Evolutionary conservation across 1,284 basidiomycete species (phyloP).

Genomic region (Rhodotorula sp.): DNA sequence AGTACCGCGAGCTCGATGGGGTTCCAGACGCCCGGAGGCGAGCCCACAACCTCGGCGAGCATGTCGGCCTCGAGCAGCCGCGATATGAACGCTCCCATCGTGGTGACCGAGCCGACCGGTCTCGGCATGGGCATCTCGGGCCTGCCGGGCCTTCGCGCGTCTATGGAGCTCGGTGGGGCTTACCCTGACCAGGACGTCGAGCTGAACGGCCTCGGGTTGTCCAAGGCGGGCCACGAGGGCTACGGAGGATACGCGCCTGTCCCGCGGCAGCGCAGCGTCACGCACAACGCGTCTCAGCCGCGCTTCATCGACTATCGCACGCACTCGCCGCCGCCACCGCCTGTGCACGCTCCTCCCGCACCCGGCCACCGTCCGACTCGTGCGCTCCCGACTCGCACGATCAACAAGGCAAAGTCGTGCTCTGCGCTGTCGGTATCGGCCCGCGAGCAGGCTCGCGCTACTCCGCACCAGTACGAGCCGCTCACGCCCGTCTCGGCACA

Average conservation of each 20-base stretch:
- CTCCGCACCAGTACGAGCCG: slow-evolving; percentile 29
- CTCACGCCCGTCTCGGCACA: slow-evolving; percentile 35
- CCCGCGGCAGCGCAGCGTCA: not conserved
- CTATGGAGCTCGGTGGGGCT: not conserved
- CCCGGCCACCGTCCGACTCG: slow-evolving; percentile 19
- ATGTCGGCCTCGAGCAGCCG: slow-evolving; percentile 19
- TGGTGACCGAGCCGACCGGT: slow-evolving; percentile 7
- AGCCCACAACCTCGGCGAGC: not conserved
- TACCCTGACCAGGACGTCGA: not conserved
- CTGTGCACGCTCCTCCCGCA: not conserved
- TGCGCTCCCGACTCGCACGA: slow-evolving; percentile 27
- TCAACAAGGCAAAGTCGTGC: slow-evolving; percentile 44
- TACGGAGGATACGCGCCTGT: not conserved
- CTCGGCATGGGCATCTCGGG: slow-evolving; percentile 41
- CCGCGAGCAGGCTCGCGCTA: slow-evolving; percentile 6
- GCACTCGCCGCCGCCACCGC: not conserved
- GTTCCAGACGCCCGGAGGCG: not conserved
- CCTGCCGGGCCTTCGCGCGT: slow-evolving; percentile 17
- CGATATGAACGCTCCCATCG: too few relatives aligned
- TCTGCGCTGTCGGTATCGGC: slow-evolving; percentile 31
- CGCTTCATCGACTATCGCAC: slow-evolving; percentile 22
- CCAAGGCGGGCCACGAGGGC: not conserved
- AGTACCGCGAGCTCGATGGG: slow-evolving; percentile 27
- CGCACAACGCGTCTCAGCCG: not conserved
- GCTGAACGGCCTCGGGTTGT: slow-evolving; percentile 16